Evolutionary conservation across 768 basidiomycete genomes (phyloP).

Genomic region (Amyloporia xantha): DNA sequence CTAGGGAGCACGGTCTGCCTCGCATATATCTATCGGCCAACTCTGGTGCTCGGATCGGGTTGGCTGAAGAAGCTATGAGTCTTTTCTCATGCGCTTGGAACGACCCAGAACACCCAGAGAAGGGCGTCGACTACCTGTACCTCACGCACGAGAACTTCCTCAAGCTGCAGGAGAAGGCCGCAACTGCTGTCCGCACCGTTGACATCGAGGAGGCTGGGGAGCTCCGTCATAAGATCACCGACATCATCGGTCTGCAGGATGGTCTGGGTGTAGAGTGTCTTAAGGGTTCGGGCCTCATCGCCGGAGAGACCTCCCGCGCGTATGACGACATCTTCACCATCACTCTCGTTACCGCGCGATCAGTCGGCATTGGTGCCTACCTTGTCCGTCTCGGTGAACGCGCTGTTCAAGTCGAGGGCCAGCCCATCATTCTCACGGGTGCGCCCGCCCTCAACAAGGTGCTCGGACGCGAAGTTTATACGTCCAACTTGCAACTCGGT

Average conservation of each 20-base stretch:
- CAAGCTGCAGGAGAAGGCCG: slow-evolving; percentile 82
- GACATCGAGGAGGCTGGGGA: slow-evolving; percentile 87
- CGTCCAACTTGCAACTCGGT: slow-evolving; percentile 95
- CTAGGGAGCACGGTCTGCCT: slow-evolving; percentile 80
- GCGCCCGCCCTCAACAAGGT: slow-evolving; percentile 98
- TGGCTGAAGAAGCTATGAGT: slow-evolving; percentile 86
- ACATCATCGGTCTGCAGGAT: slow-evolving; percentile 95
- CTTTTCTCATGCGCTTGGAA: slow-evolving; percentile 93
- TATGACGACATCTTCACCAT: slow-evolving; percentile 99
- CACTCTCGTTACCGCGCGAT: slow-evolving; percentile 96
- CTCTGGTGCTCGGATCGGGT: slow-evolving; percentile 93
- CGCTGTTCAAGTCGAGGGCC: slow-evolving; percentile 97
- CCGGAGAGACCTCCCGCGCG: slow-evolving; percentile 95
- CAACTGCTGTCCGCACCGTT: slow-evolving; percentile 67
- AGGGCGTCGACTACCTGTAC: slow-evolving; percentile 94
- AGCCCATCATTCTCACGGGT: slow-evolving; percentile 98
- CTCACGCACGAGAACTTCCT: slow-evolving; percentile 88
- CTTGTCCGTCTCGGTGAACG: slow-evolving; percentile 97
- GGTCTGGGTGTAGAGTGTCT: slow-evolving; percentile 96
- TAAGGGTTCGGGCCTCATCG: slow-evolving; percentile 95
- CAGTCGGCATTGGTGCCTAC: slow-evolving; percentile 98
- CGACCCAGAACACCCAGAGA: slow-evolving; percentile 75
- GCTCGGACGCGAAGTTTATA: slow-evolving; percentile 97
- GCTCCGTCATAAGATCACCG: slow-evolving; percentile 88
- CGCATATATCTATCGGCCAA: slow-evolving; percentile 98